A percentile compares a stretch with the other conserved stretches of the same genome.
Conservation (phyloP, 1,284 basidiomycete genomes). For the Ustilago crameri region DNA sequence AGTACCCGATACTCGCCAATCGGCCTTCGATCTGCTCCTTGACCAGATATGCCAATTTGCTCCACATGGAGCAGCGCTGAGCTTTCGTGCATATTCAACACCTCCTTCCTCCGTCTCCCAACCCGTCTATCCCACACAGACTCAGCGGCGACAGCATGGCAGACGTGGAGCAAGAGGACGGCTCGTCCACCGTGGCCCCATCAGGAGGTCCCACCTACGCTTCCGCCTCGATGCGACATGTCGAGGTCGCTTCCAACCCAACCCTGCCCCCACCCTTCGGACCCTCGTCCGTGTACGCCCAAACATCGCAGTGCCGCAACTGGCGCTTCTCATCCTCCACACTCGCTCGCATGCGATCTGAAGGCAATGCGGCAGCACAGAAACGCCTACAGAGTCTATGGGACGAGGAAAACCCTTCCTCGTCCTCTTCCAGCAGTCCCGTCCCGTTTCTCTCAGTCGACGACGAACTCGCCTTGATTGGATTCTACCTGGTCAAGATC, state of each 20-base stretch:
- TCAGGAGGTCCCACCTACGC: constrained; percentile 14
- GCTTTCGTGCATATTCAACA: not conserved
- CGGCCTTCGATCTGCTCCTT: too few species aligned
- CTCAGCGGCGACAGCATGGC: constrained; percentile 19
- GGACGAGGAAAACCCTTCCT: constrained; percentile 21
- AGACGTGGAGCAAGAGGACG: constrained; percentile 2
- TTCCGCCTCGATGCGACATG: constrained; percentile 22
- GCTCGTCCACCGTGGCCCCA: not conserved
- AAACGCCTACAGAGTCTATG: constrained; percentile 26
- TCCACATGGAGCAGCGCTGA: constrained; percentile 1
- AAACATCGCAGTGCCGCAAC: constrained; percentile 62
- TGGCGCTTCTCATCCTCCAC: constrained; percentile 51
- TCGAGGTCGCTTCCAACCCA: constrained; percentile 34
- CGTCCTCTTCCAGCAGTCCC: constrained; percentile 66
- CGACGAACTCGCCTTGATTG: constrained; percentile 88
- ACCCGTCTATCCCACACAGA: not conserved
- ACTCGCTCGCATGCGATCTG: constrained; percentile 24
- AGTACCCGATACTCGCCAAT: too few species aligned
- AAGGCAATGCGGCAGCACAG: constrained; percentile 27
- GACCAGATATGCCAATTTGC: not conserved
- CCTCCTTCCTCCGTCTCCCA: not conserved
- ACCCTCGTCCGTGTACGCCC: constrained; percentile 45
- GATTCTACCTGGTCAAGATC: constrained; percentile 88
- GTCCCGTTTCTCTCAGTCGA: constrained; percentile 78
- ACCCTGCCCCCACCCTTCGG: constrained; percentile 42